phyloP scores from a whole-genome alignment of 805 yeast genomes.

The Danielozyma ontarioensis region DNA sequence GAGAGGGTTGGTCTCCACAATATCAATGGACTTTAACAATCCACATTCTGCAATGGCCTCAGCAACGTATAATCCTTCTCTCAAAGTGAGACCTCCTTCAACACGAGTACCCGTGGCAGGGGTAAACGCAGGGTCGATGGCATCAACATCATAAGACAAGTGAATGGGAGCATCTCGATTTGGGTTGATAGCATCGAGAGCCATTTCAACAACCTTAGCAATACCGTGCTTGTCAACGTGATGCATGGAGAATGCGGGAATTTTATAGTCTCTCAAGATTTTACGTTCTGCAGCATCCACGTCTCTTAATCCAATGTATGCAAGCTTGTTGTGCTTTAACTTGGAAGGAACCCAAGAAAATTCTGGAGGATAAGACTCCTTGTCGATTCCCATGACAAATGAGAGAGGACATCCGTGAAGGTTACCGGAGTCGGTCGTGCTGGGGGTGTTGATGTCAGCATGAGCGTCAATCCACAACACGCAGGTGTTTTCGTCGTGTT shows the following conservation, averaged over 20 bases:
- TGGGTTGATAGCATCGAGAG: conserved; percentile 74
- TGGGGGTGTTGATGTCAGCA: conserved; percentile 91
- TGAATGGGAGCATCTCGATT: conserved; percentile 68
- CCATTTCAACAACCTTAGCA: conserved; percentile 87
- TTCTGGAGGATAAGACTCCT: conserved; percentile 61
- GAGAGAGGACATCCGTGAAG: conserved; percentile 96
- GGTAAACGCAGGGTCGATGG: conserved; percentile 88
- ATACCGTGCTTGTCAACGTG: conserved; percentile 94
- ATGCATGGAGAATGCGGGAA: conserved; percentile 89
- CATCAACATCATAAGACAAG: conserved; percentile 92
- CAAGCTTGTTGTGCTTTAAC: conserved; percentile 65
- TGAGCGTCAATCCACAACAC: conserved; percentile 97
- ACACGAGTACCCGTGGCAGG: conserved; percentile 99
- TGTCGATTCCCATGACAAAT: conserved; percentile 78
- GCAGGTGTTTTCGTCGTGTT: conserved; percentile 80
- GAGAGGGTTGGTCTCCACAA: conserved; percentile 90
- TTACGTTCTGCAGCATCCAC: conserved; percentile 82
- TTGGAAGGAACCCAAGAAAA: conserved; percentile 75
- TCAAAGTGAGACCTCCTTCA: conserved; percentile 88
- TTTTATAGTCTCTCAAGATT: conserved; percentile 63
- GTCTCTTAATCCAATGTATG: conserved; percentile 92
- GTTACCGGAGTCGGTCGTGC: conserved; percentile 80
- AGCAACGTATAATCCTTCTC: conserved; percentile 90
- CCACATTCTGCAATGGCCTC: conserved; percentile 92
- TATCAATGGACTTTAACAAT: conserved; percentile 79